phyloP scores from a whole-genome alignment of 805 yeast species.

The Candida coquimbonensis region DNA sequence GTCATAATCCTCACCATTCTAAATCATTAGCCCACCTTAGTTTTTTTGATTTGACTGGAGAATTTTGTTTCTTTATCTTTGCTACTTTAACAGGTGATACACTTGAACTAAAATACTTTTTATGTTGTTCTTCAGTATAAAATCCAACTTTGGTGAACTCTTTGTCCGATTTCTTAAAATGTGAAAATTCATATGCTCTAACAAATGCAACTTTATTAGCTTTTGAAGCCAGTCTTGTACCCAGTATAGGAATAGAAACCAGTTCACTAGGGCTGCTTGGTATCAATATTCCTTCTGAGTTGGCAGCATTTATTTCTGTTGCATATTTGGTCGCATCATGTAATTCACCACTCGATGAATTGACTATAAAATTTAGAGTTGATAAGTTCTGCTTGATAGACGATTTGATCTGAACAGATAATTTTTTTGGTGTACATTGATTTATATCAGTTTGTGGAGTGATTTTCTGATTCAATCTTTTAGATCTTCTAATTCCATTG shows the following conservation, averaged over 20 bases:
- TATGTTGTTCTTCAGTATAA: conserved; percentile 16
- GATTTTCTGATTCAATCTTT: conserved; percentile 7
- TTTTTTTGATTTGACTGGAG: conserved; percentile 7
- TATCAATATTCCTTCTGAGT: conserved; percentile 54
- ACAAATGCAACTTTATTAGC: conserved; percentile 14
- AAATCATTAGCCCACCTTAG: conserved; percentile 19
- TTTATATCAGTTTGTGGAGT: neutral
- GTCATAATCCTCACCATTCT: conserved; percentile 13
- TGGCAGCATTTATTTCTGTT: conserved; percentile 58
- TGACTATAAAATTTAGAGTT: conserved; percentile 42
- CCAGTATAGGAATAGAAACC: conserved; percentile 44
- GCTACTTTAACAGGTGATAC: conserved; percentile 11
- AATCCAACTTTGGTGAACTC: conserved; percentile 13
- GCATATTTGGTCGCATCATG: conserved; percentile 65
- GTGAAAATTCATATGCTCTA: conserved; percentile 10
- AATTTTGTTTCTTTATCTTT: conserved; percentile 3
- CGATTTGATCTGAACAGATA: conserved; percentile 8
- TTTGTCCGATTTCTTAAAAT: neutral
- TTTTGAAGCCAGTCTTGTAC: conserved; percentile 13
- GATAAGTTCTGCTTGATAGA: conserved; percentile 8
- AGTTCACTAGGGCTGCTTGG: conserved; percentile 52
- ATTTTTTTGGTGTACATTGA: conserved; percentile 17
- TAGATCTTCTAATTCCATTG: conserved; percentile 17
- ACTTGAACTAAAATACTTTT: conserved; percentile 5
- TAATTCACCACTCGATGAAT: conserved; percentile 51